Conservation (phyloP, 2,329 filamentous ascomycete species). For the Verruconis gallopava region DNA sequence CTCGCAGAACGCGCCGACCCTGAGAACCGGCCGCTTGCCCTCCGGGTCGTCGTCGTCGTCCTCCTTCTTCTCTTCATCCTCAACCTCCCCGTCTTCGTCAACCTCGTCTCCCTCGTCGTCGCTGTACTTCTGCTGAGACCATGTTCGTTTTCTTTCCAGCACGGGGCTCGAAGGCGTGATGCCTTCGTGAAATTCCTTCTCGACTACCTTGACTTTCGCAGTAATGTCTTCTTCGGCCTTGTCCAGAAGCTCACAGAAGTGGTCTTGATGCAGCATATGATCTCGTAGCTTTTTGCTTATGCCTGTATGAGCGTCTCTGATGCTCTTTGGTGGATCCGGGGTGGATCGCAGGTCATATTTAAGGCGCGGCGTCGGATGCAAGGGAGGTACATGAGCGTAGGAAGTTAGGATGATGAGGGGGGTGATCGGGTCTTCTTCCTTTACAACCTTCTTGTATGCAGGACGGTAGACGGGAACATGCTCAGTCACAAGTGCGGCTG, state of each 20-base stretch:
- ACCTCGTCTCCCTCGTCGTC: slow-evolving; percentile 2
- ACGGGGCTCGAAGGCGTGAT: slow-evolving; percentile 7
- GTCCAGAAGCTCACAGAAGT: slow-evolving; percentile 11
- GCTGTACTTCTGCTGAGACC: not conserved
- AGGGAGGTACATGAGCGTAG: slow-evolving; percentile 13
- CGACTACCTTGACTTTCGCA: slow-evolving; percentile 7
- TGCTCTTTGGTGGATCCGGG: slow-evolving; percentile 14
- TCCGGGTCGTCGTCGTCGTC: not conserved
- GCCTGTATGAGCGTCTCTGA: slow-evolving; percentile 12
- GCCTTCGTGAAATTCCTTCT: not conserved
- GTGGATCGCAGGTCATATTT: slow-evolving; percentile 15
- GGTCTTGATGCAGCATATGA: slow-evolving; percentile 12
- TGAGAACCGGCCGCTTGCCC: not conserved
- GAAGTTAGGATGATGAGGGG: slow-evolving; percentile 14
- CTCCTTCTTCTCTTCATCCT: not conserved
- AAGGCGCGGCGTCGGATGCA: slow-evolving; percentile 13
- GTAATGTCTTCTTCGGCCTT: slow-evolving; percentile 12
- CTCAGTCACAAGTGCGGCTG: not conserved
- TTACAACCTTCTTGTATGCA: not conserved
- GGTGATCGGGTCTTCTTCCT: not conserved
- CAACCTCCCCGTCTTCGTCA: not conserved
- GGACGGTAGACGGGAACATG: not conserved
- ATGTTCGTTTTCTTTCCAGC: not conserved
- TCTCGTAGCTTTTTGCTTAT: slow-evolving; percentile 14
- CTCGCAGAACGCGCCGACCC: slow-evolving; percentile 17